Percentiles rank a stretch among this genome's conserved stretches.
Evolutionary conservation across 805 yeast genomes (phyloP).

Genomic region (Sporopachydermia lactativora): DNA sequence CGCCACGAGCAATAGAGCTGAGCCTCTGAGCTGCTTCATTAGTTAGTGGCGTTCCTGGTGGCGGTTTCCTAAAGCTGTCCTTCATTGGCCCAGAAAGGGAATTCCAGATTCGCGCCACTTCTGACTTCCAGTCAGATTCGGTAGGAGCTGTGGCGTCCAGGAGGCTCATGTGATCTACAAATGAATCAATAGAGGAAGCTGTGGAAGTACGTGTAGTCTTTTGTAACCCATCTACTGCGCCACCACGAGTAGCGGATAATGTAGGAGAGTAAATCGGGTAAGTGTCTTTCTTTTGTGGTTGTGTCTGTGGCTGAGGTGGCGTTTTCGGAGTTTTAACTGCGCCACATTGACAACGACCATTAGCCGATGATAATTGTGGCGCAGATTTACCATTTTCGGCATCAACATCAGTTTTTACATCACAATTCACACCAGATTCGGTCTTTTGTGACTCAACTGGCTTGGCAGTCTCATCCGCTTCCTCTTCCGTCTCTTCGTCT

Average conservation of each 20-base stretch:
- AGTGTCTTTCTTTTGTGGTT: conserved; percentile 1
- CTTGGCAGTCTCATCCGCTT: conserved; percentile 5
- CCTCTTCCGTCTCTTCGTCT: conserved; percentile 5
- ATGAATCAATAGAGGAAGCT: neutral
- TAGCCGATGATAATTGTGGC: no score
- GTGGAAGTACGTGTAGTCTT: neutral
- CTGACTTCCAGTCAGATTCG: conserved; percentile 51
- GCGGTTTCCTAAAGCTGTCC: conserved; percentile 57
- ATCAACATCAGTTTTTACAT: neutral
- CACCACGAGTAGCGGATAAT: neutral
- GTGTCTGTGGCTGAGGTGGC: no score
- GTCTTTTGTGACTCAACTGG: conserved; percentile 3
- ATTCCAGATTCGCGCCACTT: conserved; percentile 51
- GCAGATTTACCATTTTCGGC: neutral
- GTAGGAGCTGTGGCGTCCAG: conserved; percentile 29
- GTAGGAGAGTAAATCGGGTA: conserved; percentile 3
- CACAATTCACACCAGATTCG: no score
- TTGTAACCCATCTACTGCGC: neutral
- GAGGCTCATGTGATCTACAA: neutral
- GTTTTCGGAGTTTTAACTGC: no score
- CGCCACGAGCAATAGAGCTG: conserved; percentile 68
- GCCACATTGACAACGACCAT: no score
- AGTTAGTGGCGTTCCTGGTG: conserved; percentile 48
- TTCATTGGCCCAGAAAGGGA: conserved; percentile 41
- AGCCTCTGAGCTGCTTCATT: conserved; percentile 39